These are phyloP conservation scores for Skeletonema tropicum DNA, from an alignment of 108 stramenopile species.

Conservation along the genomic window DNA sequence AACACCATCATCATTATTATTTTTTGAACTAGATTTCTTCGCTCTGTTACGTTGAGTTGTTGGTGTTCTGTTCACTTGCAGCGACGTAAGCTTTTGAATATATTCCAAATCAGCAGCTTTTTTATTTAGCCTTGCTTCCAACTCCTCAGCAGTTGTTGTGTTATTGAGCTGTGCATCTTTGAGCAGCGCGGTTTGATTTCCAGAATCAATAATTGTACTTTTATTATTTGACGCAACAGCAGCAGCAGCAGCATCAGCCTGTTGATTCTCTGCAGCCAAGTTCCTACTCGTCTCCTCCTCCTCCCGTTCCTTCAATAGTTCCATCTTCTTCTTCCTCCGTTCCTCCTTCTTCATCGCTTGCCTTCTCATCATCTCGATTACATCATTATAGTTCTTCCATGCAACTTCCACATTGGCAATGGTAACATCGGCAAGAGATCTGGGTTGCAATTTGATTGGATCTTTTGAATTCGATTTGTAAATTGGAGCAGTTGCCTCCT, in stretches of 20 bases:
- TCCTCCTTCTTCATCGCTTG: constrained; percentile 3
- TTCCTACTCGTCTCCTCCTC: background rate
- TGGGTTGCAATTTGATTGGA: constrained; percentile 13
- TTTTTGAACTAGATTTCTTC: constrained; percentile 1
- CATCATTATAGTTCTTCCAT: constrained; percentile 5
- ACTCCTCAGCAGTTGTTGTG: background rate
- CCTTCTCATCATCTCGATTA: constrained; percentile 10
- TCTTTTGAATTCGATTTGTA: background rate
- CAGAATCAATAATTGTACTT: background rate
- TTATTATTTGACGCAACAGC: background rate
- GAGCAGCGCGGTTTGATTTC: background rate
- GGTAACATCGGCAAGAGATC: constrained; percentile 26
- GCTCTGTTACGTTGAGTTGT: background rate
- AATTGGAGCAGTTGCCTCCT: background rate
- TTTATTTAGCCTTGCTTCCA: background rate
- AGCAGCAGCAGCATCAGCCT: background rate
- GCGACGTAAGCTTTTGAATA: background rate
- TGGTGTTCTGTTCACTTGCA: background rate
- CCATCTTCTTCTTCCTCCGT: background rate
- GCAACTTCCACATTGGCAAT: constrained; percentile 31
- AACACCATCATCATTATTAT: background rate
- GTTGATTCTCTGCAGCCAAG: background rate
- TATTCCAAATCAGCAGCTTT: constrained; percentile 3
- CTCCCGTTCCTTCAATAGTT: background rate
- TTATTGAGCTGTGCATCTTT: background rate